A percentile compares a stretch with the other conserved stretches of the same genome.
Evolutionary conservation across 306 rosid genomes (phyloP).

Genomic region (Senna tora): DNA sequence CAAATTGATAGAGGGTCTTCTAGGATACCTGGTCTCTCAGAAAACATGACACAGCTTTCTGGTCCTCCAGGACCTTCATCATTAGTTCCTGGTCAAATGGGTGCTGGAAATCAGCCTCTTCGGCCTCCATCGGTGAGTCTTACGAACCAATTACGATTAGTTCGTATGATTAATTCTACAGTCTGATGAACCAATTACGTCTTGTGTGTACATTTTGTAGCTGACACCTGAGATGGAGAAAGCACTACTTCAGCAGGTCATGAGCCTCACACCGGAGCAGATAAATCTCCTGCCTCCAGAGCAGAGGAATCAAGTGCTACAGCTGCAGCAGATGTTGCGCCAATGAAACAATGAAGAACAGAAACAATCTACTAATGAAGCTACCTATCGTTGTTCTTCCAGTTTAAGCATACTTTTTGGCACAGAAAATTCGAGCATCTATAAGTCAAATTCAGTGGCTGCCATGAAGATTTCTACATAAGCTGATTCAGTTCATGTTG

Average conservation of each 20-base stretch:
- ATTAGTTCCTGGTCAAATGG: slow-evolving; percentile 58
- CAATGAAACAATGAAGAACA: slow-evolving; percentile 51
- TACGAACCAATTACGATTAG: slow-evolving; percentile 1
- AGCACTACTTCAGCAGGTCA: slow-evolving; percentile 94
- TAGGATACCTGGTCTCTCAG: slow-evolving; percentile 66
- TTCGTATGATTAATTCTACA: slow-evolving; percentile 4
- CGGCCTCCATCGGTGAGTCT: slow-evolving; percentile 56
- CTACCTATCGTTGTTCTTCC: slow-evolving; percentile 19
- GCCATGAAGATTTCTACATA: slow-evolving; percentile 15
- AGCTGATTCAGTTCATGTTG: slow-evolving; percentile 23
- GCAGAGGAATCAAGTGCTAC: slow-evolving; percentile 92
- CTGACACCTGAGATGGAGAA: slow-evolving; percentile 93
- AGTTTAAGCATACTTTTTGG: slow-evolving; percentile 3
- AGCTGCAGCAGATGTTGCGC: slow-evolving; percentile 85
- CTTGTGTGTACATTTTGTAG: slow-evolving; percentile 46
- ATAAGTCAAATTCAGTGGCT: slow-evolving; percentile 15
- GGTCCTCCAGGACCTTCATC: slow-evolving; percentile 60
- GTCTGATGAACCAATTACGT: slow-evolving; percentile 29
- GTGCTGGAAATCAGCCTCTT: slow-evolving; percentile 60
- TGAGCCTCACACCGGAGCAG: slow-evolving; percentile 85
- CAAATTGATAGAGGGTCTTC: slow-evolving; percentile 63
- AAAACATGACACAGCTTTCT: slow-evolving; percentile 62
- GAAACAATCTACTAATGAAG: neutral
- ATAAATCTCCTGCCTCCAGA: slow-evolving; percentile 84
- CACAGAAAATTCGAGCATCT: slow-evolving; percentile 30